Base-by-base conservation (phyloP, 352 stramenopile genomes). In the Blastocystis hominis region DNA sequence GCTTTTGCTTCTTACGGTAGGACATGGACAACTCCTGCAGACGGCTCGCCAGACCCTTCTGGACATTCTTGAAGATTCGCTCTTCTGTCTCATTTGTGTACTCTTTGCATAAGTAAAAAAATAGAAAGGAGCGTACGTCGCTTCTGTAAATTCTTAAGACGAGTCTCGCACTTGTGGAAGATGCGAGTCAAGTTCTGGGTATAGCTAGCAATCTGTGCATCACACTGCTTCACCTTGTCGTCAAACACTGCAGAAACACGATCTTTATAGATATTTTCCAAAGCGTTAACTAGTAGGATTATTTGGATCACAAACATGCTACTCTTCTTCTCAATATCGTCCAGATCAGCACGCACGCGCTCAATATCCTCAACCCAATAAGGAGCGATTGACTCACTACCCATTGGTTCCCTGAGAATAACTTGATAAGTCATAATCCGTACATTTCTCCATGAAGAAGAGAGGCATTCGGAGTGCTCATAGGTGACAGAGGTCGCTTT, bases 1-100 rank as follows among this genome's bases (percentile, higher is more conserved):
- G 97, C 69, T 98, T 97, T 89, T 99, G 97, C 44, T 93, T 95
- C 90, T 96, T 95, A 70, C 97, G 93, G 90, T 99, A 99, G 34
- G 95, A 92, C 4, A 95, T 93, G 38, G 94, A 98, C 20, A 98
- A 91, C 63, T 94, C 93, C 91, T 99, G 97, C 3, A 99, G 92
- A 89, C 98, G 94, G 75, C 95, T 98, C 9, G 97, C 97, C 30
- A 98, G 90, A 40, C 92, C 93, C 80, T 89, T 91, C 88, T 94
- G 91, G 20, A 94, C 93, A 62, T 93, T 93, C 63, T 89, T 78
- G 61, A 89, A 68, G 13, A 92, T 79, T 24, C 88, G 44, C 30
- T 66, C 89, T 30, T 90, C 89, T 7, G 84, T 84, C 6, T 84
- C 72, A 50, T 84, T 84, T 20, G 72, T 68, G 46, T 84, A 84